Evolutionary conservation across 176 grass and related monocot genomes (phyloP).

Genomic region (Leersia perrieri): DNA sequence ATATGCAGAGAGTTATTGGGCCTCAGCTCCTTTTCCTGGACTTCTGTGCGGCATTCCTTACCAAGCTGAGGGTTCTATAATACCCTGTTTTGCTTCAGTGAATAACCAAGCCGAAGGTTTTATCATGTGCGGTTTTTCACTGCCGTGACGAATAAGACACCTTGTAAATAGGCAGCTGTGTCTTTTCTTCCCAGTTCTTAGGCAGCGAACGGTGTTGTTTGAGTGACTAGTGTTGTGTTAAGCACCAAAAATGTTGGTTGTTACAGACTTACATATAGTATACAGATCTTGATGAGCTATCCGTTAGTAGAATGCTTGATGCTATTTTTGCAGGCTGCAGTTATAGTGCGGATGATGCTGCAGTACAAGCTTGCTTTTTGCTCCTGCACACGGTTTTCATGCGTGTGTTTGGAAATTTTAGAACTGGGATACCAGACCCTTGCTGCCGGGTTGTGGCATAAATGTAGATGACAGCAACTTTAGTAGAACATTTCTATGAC

Average conservation of each 20-base stretch:
- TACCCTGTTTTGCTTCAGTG: neutral
- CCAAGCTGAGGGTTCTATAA: slow-evolving; percentile 82
- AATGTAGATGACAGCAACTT: neutral
- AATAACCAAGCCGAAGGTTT: slow-evolving; percentile 44
- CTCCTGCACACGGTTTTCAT: neutral
- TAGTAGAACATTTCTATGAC: neutral
- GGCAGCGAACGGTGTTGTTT: slow-evolving; percentile 38
- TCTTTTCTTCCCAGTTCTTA: neutral
- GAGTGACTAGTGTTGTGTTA: slow-evolving; percentile 26
- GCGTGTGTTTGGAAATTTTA: neutral
- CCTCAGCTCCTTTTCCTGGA: slow-evolving; percentile 86
- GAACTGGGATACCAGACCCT: neutral
- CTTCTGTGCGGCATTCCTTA: slow-evolving; percentile 82
- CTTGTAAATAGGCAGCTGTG: slow-evolving; percentile 47
- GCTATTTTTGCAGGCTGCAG: neutral
- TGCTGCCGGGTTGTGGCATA: neutral
- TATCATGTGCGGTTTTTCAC: slow-evolving; percentile 23
- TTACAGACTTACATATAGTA: slow-evolving; percentile 14
- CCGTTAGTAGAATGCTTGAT: slow-evolving; percentile 1
- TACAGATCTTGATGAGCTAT: slow-evolving; percentile 22
- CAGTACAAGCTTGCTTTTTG: neutral
- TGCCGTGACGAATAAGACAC: slow-evolving; percentile 35
- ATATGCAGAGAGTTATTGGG: slow-evolving; percentile 84
- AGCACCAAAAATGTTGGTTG: slow-evolving; percentile 15
- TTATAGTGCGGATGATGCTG: slow-evolving; percentile 3